Percentiles rank a stretch among this genome's conserved stretches.
Conservation (phyloP, 768 basidiomycete genomes). For the Amanita rimosa region DNA sequence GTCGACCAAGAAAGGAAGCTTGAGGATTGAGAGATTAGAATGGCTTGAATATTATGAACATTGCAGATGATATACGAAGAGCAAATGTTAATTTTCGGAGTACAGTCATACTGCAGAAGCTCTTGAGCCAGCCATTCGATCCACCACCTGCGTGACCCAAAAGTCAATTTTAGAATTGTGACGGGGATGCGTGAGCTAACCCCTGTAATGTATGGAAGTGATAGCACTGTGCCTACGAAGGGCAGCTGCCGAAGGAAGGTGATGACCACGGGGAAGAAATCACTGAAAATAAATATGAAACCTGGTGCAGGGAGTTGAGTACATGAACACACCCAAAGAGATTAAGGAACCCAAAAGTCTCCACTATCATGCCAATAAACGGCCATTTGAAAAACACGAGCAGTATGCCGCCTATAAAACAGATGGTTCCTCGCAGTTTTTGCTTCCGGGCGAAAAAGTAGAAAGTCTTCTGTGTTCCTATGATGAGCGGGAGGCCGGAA, state of each 20-base stretch:
- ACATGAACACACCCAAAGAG: slow-evolving; percentile 70
- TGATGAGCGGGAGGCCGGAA: slow-evolving; percentile 90
- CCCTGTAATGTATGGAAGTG: slow-evolving; percentile 76
- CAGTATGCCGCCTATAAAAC: slow-evolving; percentile 83
- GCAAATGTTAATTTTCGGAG: not conserved
- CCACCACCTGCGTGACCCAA: slow-evolving; percentile 43
- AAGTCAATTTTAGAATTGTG: not conserved
- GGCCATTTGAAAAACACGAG: slow-evolving; percentile 96
- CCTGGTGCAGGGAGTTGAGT: not conserved
- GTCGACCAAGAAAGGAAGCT: not conserved
- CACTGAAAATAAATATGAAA: slow-evolving; percentile 35
- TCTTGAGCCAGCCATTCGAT: slow-evolving; percentile 72
- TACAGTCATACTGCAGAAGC: slow-evolving; percentile 52
- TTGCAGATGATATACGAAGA: not conserved
- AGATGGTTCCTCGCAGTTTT: slow-evolving; percentile 83
- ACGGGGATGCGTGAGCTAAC: slow-evolving; percentile 33
- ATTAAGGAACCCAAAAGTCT: slow-evolving; percentile 95
- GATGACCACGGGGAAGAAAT: slow-evolving; percentile 98
- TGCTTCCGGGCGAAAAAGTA: slow-evolving; percentile 96
- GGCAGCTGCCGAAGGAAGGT: slow-evolving; percentile 95
- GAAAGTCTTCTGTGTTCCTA: slow-evolving; percentile 94
- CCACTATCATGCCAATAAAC: slow-evolving; percentile 85
- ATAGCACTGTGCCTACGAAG: slow-evolving; percentile 77
- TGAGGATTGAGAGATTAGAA: not conserved
- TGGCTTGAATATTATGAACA: not conserved